A percentile compares a stretch with the other conserved stretches of the same genome.
phyloP scores from a whole-genome alignment of 805 yeast genomes.

The Torulaspora gathmanii region DNA sequence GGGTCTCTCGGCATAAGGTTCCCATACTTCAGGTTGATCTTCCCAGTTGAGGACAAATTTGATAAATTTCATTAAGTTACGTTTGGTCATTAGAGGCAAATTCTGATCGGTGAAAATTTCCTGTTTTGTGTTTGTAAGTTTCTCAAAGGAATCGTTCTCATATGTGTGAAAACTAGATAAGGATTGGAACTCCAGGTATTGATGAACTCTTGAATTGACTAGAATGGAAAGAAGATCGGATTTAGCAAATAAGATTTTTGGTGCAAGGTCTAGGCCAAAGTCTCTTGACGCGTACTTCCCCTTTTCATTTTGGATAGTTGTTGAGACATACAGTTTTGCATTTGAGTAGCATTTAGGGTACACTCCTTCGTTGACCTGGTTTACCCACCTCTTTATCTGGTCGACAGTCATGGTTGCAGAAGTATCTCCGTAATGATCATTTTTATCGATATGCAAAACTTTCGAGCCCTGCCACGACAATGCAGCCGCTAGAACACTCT shows the following conservation, averaged over 20 bases:
- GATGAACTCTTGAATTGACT: constrained; percentile 79
- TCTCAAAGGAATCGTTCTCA: constrained; percentile 86
- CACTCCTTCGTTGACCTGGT: constrained; percentile 50
- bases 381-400: constrained; percentile 80
- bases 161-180: constrained; percentile 87
- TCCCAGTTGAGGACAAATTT: constrained; percentile 79
- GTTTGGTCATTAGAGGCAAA: constrained; percentile 66
- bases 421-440: constrained; percentile 83
- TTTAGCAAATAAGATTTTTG: constrained; percentile 82
- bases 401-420: constrained; percentile 82
- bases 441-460: constrained; percentile 83
- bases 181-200: constrained; percentile 88
- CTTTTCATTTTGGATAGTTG: constrained; percentile 39
- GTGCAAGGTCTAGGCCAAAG: constrained; percentile 83
- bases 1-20: constrained; percentile 50
- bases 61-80: constrained; percentile 80
- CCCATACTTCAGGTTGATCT: constrained; percentile 51
- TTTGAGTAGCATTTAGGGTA: constrained; percentile 46
- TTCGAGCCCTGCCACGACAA: constrained; percentile 97
- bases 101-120: constrained; percentile 90
- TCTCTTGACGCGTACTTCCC: constrained; percentile 53
- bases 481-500: constrained; percentile 86
- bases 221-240: constrained; percentile 79
- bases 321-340: constrained; percentile 77
- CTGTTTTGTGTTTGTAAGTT: constrained; percentile 80